phyloP scores from a whole-genome alignment of 148 eudicot genomes.

The Agrostemma githago region DNA sequence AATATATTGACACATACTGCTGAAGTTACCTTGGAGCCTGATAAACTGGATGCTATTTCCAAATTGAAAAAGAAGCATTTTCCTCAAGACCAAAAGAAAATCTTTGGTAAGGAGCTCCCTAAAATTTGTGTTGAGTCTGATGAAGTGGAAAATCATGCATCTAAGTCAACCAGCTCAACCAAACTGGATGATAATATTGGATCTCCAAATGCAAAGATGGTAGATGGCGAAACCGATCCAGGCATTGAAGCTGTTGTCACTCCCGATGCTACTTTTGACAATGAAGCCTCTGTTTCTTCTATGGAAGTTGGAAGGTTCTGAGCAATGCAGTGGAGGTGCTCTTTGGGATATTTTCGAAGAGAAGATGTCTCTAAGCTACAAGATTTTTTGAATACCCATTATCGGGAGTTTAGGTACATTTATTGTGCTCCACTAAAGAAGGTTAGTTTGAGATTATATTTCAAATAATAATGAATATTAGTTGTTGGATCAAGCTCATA shows the following conservation, averaged over 20 bases:
- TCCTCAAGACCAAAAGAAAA: conserved; percentile 39
- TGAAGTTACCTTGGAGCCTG: conserved; percentile 25
- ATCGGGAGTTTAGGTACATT: conserved; percentile 58
- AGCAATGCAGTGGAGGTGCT: conserved; percentile 44
- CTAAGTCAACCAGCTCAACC: background rate
- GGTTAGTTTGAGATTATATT: conserved; percentile 23
- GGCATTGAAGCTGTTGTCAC: background rate
- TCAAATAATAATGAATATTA: too few relatives aligned
- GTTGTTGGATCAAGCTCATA: background rate
- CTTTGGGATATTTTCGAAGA: conserved; percentile 73
- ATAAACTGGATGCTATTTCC: conserved; percentile 21
- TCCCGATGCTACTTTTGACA: background rate
- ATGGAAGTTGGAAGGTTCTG: conserved; percentile 12
- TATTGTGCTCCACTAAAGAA: conserved; percentile 37
- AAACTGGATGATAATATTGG: background rate
- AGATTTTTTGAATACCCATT: conserved; percentile 56
- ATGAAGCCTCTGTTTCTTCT: background rate
- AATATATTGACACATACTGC: conserved; percentile 66
- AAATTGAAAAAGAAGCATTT: conserved; percentile 28
- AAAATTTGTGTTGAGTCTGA: background rate
- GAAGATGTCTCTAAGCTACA: conserved; percentile 61
- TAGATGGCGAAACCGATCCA: background rate
- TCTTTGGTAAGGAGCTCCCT: conserved; percentile 22
- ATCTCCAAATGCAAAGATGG: background rate
- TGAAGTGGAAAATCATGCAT: background rate